phyloP scores from a whole-genome alignment of 169 alveolate genomes.

The Theileria sp. region DNA sequence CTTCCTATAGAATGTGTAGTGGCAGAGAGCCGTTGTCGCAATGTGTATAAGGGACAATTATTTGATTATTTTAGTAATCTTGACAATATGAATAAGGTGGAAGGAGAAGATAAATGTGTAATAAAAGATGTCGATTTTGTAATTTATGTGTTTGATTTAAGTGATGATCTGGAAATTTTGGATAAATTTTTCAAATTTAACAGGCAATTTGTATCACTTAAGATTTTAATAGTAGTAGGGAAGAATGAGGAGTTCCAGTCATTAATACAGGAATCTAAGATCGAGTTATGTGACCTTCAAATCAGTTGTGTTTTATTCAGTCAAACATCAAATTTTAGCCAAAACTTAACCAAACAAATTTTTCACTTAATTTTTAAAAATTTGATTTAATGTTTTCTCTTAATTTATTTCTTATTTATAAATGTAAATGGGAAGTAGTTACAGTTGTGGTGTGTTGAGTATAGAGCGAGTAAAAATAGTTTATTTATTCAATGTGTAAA shows the following conservation, averaged over 20 bases:
- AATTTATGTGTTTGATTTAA: conserved; percentile 20
- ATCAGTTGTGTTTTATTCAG: not conserved
- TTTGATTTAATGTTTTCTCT: too few relatives aligned
- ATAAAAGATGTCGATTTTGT: conserved; percentile 24
- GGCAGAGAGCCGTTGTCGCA: conserved; percentile 46
- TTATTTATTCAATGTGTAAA: not conserved
- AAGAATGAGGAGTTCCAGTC: not conserved
- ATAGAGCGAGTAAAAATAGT: not conserved
- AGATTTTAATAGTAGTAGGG: not conserved
- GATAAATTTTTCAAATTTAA: not conserved
- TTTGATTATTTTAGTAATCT: conserved; percentile 34
- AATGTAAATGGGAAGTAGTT: not conserved
- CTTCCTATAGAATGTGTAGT: conserved; percentile 44
- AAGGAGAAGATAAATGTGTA: not conserved
- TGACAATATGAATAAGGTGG: not conserved
- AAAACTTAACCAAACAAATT: not conserved
- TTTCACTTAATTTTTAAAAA: not conserved
- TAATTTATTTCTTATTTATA: too few relatives aligned
- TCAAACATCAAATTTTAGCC: not conserved
- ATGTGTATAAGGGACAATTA: conserved; percentile 39
- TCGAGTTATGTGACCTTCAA: not conserved
- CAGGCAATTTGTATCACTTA: conserved; percentile 1
- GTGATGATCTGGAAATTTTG: not conserved
- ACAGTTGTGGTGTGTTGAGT: not conserved
- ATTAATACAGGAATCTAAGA: not conserved